Evolutionary conservation across 495 filamentous ascomycete species (phyloP).

Genomic region (Cudoniella acicularis): DNA sequence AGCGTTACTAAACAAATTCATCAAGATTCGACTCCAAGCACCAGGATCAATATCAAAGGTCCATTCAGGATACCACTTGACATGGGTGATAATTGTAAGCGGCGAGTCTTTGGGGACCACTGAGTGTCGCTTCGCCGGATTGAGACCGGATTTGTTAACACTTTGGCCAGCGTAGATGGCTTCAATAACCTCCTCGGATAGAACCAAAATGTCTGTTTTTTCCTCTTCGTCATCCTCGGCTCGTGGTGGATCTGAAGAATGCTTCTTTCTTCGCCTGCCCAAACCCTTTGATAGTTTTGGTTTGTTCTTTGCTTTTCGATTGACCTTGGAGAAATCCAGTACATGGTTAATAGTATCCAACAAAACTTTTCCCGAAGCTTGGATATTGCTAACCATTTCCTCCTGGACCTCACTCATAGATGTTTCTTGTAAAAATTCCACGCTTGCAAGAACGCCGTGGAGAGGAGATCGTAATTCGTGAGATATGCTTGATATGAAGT

Average conservation of each 20-base stretch:
- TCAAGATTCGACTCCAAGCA: constrained; percentile 39
- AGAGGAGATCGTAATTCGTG: constrained; percentile 78
- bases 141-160: constrained; percentile 24
- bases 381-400: constrained; percentile 68
- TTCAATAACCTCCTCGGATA: constrained; percentile 42
- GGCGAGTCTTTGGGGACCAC: constrained; percentile 8
- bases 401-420: constrained; percentile 44
- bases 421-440: constrained; percentile 64
- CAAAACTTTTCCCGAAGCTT: constrained; percentile 69
- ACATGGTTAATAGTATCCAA: constrained; percentile 79
- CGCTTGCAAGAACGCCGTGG: constrained; percentile 54
- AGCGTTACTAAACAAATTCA: constrained; percentile 47
- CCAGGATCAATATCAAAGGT: constrained; percentile 36
- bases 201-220: constrained; percentile 28
- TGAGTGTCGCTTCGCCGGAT: constrained; percentile 27
- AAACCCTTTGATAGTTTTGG: constrained; percentile 18
- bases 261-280: constrained; percentile 4
- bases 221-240: constrained; percentile 19
- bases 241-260: not conserved
- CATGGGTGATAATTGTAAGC: constrained; percentile 35
- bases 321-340: constrained; percentile 62
- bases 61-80: constrained; percentile 30
- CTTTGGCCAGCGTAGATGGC: constrained; percentile 37
- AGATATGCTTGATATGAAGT: constrained; percentile 68
- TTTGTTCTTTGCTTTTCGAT: constrained; percentile 28